Evolutionary conservation across 768 basidiomycete genomes (phyloP).

Genomic region (Epithele typhae): DNA sequence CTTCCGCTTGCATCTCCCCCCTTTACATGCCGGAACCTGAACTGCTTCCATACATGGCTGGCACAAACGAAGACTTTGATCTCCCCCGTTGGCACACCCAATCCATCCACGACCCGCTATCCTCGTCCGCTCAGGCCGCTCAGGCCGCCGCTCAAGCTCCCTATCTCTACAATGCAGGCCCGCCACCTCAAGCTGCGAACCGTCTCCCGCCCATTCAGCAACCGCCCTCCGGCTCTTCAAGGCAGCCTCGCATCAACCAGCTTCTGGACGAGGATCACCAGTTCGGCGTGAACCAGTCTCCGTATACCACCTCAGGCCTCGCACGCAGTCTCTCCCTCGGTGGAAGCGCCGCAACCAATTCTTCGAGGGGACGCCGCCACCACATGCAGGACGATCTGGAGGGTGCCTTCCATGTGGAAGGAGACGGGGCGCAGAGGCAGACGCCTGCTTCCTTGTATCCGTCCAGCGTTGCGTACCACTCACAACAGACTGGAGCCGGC

Average conservation of each 20-base stretch:
- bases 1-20: not conserved
- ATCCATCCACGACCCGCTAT: conserved; percentile 39
- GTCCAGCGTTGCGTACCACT: conserved; percentile 53
- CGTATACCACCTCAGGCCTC: conserved; percentile 54
- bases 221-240: conserved; percentile 36
- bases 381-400: conserved; percentile 71
- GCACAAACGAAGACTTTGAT: conserved; percentile 80
- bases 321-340: conserved; percentile 67
- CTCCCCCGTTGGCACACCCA: conserved; percentile 54
- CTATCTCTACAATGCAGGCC: conserved; percentile 46
- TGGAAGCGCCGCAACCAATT: conserved; percentile 38
- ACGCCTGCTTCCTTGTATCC: conserved; percentile 47
- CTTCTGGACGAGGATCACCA: conserved; percentile 63
- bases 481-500: conserved; percentile 32
- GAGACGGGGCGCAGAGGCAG: conserved; percentile 35
- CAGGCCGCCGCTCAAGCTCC: conserved; percentile 39
- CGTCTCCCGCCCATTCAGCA: conserved; percentile 51
- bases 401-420: conserved; percentile 40
- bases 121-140: conserved; percentile 61
- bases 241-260: conserved; percentile 63
- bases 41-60: conserved; percentile 61
- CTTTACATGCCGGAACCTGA: conserved; percentile 68
- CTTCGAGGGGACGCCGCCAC: conserved; percentile 56
- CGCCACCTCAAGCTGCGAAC: conserved; percentile 41
- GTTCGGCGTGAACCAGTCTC: conserved; percentile 34